Percentiles rank a stretch among this genome's conserved stretches.
phyloP scores from a whole-genome alignment of 768 basidiomycete genomes.

The Mycena sanguinolenta region DNA sequence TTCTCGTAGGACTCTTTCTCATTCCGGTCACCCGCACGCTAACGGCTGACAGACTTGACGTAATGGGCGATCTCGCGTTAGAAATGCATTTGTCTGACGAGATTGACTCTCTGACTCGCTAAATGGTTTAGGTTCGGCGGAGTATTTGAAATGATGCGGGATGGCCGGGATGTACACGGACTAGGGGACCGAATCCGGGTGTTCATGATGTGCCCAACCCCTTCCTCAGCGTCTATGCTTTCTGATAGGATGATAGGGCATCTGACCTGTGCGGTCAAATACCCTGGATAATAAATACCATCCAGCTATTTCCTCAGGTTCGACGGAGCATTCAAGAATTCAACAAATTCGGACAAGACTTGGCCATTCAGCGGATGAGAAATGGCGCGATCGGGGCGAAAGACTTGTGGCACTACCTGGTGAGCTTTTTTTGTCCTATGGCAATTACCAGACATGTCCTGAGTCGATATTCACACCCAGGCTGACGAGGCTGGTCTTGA shows the following conservation, averaged over 20 bases:
- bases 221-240: neutral
- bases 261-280: conserved; percentile 54
- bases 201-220: conserved; percentile 54
- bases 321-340: conserved; percentile 19
- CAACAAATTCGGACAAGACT: conserved; percentile 11
- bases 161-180: conserved; percentile 57
- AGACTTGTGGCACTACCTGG: conserved; percentile 61
- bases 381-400: conserved; percentile 46
- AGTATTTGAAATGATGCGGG: conserved; percentile 48
- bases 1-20: conserved; percentile 52
- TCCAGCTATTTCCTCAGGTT: conserved; percentile 25
- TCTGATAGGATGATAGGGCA: conserved; percentile 37
- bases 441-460: neutral
- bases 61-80: conserved; percentile 55
- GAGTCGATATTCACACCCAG: conserved; percentile 36
- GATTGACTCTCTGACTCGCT: neutral
- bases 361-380: conserved; percentile 16
- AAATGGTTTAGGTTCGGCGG: conserved; percentile 38
- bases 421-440: conserved; percentile 31
- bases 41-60: conserved; percentile 46
- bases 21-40: neutral
- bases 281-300: conserved; percentile 34
- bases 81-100: conserved; percentile 22
- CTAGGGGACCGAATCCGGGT: conserved; percentile 60
- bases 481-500: conserved; percentile 57